These are phyloP conservation scores for Candida arabinofermentans DNA, from an alignment of 805 yeast genomes.

Conservation along the genomic window DNA sequence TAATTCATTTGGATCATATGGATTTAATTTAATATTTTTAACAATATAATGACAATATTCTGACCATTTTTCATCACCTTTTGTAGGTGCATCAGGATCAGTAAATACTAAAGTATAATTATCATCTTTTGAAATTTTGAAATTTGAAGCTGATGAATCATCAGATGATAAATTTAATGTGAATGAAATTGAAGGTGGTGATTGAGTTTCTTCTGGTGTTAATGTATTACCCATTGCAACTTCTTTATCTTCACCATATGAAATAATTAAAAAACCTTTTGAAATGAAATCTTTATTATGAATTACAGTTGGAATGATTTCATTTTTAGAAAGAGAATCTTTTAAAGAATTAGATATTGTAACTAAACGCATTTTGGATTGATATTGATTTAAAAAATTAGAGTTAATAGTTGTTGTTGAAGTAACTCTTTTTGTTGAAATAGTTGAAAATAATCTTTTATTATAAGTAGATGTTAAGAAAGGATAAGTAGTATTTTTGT, in stretches of 20 bases:
- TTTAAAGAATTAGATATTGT: slow-evolving; percentile 54
- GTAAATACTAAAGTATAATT: slow-evolving; percentile 74
- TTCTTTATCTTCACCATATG: slow-evolving; percentile 52
- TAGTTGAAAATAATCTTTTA: not conserved
- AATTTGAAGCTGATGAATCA: slow-evolving; percentile 33
- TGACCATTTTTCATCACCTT: slow-evolving; percentile 80
- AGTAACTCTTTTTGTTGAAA: not conserved
- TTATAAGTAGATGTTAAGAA: not conserved
- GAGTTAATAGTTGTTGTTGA: not conserved
- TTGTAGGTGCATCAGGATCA: slow-evolving; percentile 93
- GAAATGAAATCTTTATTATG: slow-evolving; percentile 35
- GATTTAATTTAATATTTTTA: slow-evolving; percentile 47
- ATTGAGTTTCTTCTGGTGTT: slow-evolving; percentile 60
- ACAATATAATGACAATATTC: slow-evolving; percentile 78
- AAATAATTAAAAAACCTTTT: slow-evolving; percentile 58
- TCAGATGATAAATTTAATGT: slow-evolving; percentile 38
- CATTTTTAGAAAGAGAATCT: slow-evolving; percentile 46
- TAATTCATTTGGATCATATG: slow-evolving; percentile 32
- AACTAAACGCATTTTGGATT: slow-evolving; percentile 30
- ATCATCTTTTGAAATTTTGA: slow-evolving; percentile 42
- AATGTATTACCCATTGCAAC: slow-evolving; percentile 81
- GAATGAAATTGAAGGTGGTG: slow-evolving; percentile 62
- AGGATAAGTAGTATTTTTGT: not conserved
- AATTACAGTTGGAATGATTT: slow-evolving; percentile 49
- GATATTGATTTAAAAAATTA: not conserved